Percentiles rank a stretch among this genome's conserved stretches.
Conservation (phyloP, 1,139 yeast species). For the Hansenula sp. region DNA sequence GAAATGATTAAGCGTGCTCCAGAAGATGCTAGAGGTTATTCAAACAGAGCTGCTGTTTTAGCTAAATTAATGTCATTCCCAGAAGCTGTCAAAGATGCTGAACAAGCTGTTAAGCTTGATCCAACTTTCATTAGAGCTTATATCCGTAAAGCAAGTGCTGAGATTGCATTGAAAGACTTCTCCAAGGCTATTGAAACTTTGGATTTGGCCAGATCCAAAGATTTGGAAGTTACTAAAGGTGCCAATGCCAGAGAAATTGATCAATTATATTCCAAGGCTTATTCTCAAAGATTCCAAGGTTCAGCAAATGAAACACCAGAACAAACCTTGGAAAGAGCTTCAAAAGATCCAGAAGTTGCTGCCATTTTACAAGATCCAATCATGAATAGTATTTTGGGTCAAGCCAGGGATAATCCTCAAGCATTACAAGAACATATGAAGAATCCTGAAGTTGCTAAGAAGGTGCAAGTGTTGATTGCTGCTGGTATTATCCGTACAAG, state of each 20-base stretch:
- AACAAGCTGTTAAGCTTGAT: conserved; percentile 82
- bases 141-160: conserved; percentile 94
- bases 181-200: conserved; percentile 80
- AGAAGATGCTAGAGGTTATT: conserved; percentile 93
- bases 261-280: conserved; percentile 74
- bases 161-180: conserved; percentile 86
- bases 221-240: conserved; percentile 57
- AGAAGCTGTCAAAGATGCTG: conserved; percentile 92
- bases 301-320: conserved; percentile 92
- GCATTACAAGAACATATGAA: conserved; percentile 97
- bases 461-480: conserved; percentile 86
- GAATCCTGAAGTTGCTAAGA: conserved; percentile 88
- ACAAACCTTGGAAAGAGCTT: conserved; percentile 86
- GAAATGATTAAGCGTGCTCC: conserved; percentile 98
- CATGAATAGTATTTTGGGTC: conserved; percentile 92
- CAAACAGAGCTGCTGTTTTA: conserved; percentile 96
- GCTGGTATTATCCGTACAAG: conserved; percentile 97
- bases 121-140: conserved; percentile 91
- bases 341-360: conserved; percentile 92
- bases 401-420: conserved; percentile 94
- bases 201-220: conserved; percentile 72
- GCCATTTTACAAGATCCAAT: conserved; percentile 92
- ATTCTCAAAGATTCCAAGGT: conserved; percentile 72
- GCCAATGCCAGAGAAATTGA: conserved; percentile 75
- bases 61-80: conserved; percentile 96